Evolutionary conservation across 768 basidiomycete species (phyloP).

Genomic region (Suillus subalutaceus): DNA sequence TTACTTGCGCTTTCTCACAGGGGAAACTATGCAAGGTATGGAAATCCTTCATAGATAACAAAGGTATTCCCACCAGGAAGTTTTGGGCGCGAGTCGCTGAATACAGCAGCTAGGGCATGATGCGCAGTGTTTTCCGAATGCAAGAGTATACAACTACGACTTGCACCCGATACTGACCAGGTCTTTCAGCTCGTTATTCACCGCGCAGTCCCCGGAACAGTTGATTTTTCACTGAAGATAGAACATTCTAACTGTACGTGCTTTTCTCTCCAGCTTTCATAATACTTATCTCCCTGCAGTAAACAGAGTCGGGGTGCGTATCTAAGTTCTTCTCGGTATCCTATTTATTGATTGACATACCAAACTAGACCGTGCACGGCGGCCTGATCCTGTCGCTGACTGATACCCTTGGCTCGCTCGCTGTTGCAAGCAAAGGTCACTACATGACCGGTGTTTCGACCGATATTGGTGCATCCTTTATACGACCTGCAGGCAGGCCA

Average conservation of each 20-base stretch:
- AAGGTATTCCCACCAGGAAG: slow-evolving; percentile 47
- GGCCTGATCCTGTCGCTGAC: slow-evolving; percentile 82
- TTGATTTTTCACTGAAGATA: slow-evolving; percentile 71
- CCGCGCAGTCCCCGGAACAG: slow-evolving; percentile 68
- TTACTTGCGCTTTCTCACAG: slow-evolving; percentile 10
- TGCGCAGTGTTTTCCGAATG: slow-evolving; percentile 77
- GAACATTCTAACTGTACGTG: slow-evolving; percentile 73
- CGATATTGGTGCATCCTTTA: slow-evolving; percentile 78
- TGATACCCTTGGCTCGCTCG: slow-evolving; percentile 83
- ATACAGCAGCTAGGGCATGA: slow-evolving; percentile 64
- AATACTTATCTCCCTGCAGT: slow-evolving; percentile 44
- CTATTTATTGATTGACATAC: slow-evolving; percentile 6
- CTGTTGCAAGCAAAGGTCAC: slow-evolving; percentile 79
- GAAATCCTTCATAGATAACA: slow-evolving; percentile 77
- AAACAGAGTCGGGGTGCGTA: slow-evolving; percentile 77
- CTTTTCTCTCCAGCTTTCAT: background rate
- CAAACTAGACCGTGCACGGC: slow-evolving; percentile 64
- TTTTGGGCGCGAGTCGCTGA: slow-evolving; percentile 10
- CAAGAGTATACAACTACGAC: slow-evolving; percentile 34
- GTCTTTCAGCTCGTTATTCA: slow-evolving; percentile 59
- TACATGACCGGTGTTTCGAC: slow-evolving; percentile 90
- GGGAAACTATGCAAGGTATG: slow-evolving; percentile 58
- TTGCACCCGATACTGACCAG: background rate
- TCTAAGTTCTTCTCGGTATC: slow-evolving; percentile 6
- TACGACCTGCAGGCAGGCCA: slow-evolving; percentile 71